These are phyloP conservation scores for Hypoxylon lienhwacheense DNA, from an alignment of 495 filamentous ascomycete species.

Conservation along the genomic window DNA sequence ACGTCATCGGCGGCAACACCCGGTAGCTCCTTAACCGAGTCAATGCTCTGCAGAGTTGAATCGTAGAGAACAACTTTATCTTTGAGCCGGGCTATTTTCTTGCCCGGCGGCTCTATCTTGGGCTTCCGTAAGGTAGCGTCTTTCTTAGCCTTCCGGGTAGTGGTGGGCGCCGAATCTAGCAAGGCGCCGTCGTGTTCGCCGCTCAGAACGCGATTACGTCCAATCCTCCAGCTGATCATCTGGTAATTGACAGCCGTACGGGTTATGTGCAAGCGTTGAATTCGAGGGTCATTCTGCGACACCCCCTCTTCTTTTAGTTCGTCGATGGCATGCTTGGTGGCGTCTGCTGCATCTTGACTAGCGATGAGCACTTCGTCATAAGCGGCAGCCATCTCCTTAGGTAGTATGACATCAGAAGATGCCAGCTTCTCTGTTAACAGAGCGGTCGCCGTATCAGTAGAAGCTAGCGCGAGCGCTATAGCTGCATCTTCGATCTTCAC, in stretches of 20 bases:
- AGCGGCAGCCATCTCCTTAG: constrained; percentile 68
- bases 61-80: constrained; percentile 94
- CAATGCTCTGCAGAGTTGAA: constrained; percentile 81
- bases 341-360: constrained; percentile 92
- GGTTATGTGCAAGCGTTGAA: constrained; percentile 93
- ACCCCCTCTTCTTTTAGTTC: constrained; percentile 82
- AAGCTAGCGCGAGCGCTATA: constrained; percentile 72
- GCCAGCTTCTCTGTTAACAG: constrained; percentile 63
- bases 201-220: constrained; percentile 85
- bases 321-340: constrained; percentile 88
- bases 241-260: constrained; percentile 90
- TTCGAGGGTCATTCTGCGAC: constrained; percentile 77
- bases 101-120: constrained; percentile 61
- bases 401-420: constrained; percentile 57
- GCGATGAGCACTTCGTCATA: constrained; percentile 90
- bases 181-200: constrained; percentile 74
- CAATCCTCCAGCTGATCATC: constrained; percentile 91
- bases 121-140: constrained; percentile 48
- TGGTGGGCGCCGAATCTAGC: constrained; percentile 52
- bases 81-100: constrained; percentile 75
- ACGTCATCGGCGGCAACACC: constrained; percentile 85
- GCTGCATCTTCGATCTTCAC: constrained; percentile 89
- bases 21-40: constrained; percentile 84
- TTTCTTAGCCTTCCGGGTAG: constrained; percentile 49
- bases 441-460: constrained; percentile 57